phyloP scores from a whole-genome alignment of 2,329 filamentous ascomycete species.

The Alternaria ventricosa region DNA sequence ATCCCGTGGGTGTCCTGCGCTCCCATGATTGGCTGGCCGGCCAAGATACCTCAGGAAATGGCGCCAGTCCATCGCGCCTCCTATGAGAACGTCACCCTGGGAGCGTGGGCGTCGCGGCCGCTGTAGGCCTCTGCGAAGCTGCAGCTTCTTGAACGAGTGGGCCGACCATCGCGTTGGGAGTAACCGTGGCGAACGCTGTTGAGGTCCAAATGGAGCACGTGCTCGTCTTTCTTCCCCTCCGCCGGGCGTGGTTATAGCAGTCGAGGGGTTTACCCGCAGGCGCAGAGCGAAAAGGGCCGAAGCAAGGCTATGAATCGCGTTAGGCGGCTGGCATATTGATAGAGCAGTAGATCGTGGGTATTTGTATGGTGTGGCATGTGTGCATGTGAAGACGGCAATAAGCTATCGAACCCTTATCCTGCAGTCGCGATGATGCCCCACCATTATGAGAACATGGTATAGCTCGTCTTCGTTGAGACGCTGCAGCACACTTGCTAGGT shows the following conservation, averaged over 20 bases:
- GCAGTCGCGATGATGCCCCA: background rate
- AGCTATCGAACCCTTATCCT: background rate
- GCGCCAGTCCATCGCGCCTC: slow-evolving; percentile 23
- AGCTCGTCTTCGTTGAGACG: background rate
- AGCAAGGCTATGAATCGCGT: background rate
- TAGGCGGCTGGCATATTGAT: background rate
- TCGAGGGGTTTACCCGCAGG: background rate
- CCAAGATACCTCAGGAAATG: slow-evolving; percentile 1
- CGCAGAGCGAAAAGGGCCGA: background rate
- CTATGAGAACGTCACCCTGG: slow-evolving; percentile 33
- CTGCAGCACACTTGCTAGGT: background rate
- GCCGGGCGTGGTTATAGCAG: background rate
- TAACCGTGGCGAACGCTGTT: slow-evolving; percentile 5
- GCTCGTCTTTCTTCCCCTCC: slow-evolving; percentile 9
- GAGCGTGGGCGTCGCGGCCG: slow-evolving; percentile 32
- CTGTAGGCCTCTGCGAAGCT: slow-evolving; percentile 15
- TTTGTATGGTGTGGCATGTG: slow-evolving; percentile 3
- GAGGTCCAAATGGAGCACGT: slow-evolving; percentile 20
- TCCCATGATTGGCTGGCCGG: slow-evolving; percentile 27
- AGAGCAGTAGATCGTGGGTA: background rate
- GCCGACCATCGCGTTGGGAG: background rate
- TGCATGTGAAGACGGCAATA: slow-evolving; percentile 7
- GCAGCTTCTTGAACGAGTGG: slow-evolving; percentile 24
- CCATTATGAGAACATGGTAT: background rate
- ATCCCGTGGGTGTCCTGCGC: slow-evolving; percentile 23